These are phyloP conservation scores for Cladosporium sp. DNA, from an alignment of 2,329 filamentous ascomycete species.

Conservation along the genomic window DNA sequence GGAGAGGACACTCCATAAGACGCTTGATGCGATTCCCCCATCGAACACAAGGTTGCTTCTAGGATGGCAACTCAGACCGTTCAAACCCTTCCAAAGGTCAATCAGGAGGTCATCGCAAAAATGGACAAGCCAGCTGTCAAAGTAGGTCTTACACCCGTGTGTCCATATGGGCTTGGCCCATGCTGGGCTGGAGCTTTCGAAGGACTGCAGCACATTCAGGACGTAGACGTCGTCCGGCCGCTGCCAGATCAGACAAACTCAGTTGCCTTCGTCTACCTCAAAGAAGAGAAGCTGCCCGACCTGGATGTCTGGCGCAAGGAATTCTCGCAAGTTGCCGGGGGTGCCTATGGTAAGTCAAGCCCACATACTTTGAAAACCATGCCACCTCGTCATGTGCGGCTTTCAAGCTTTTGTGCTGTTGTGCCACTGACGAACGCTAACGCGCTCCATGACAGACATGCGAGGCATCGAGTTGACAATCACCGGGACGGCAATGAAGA, in stretches of 20 bases:
- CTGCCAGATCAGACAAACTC: background rate
- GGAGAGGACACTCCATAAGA: too few relatives aligned
- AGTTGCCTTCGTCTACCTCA: background rate
- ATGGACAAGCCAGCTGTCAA: background rate
- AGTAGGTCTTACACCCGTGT: slow-evolving; percentile 1
- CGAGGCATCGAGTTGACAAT: too few relatives aligned
- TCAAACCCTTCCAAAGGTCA: background rate
- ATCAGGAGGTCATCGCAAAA: background rate
- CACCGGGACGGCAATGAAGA: too few relatives aligned
- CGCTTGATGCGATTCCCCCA: too few relatives aligned
- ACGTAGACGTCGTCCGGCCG: background rate
- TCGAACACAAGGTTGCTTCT: too few relatives aligned
- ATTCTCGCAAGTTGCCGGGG: background rate
- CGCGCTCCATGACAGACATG: too few relatives aligned
- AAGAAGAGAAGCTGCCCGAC: slow-evolving; percentile 1
- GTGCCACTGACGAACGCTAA: too few relatives aligned
- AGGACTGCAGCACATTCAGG: background rate
- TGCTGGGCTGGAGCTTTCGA: slow-evolving; percentile 5
- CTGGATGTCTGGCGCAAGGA: slow-evolving; percentile 3
- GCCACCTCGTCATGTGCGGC: too few relatives aligned
- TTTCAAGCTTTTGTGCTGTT: too few relatives aligned
- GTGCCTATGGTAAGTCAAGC: background rate
- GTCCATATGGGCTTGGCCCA: slow-evolving; percentile 2
- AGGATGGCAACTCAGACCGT: background rate
- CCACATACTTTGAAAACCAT: too few relatives aligned